These are phyloP conservation scores for Tolypocladium ophioglossoides DNA, from an alignment of 2,329 filamentous ascomycete species.

Conservation along the genomic window DNA sequence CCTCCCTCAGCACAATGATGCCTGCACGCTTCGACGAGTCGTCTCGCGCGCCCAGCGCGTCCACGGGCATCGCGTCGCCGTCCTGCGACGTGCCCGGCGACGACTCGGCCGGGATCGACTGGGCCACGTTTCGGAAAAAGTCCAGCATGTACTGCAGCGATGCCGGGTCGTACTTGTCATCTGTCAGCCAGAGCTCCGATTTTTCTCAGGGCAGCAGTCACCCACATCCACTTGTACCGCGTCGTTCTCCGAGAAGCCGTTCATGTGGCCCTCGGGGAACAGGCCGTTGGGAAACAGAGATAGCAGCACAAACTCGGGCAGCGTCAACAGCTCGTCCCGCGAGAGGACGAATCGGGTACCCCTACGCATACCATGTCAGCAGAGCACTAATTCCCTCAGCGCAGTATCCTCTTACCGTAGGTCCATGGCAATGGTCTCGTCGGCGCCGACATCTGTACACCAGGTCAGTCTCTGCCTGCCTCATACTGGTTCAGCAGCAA, in stretches of 20 bases:
- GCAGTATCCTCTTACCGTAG: conserved; percentile 56
- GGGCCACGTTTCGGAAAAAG: conserved; percentile 91
- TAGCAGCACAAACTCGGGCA: conserved; percentile 92
- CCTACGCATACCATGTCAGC: conserved; percentile 37
- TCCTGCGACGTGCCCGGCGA: conserved; percentile 58
- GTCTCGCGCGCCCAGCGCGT: conserved; percentile 57
- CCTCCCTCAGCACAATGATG: conserved; percentile 93
- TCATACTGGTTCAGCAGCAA: neutral
- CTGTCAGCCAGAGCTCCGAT: neutral
- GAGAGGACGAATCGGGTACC: conserved; percentile 91
- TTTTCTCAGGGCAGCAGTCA: conserved; percentile 12
- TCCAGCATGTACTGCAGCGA: conserved; percentile 99
- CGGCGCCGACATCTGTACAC: conserved; percentile 62
- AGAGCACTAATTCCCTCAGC: neutral
- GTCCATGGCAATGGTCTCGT: conserved; percentile 93
- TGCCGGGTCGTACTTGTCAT: conserved; percentile 76
- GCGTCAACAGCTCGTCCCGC: conserved; percentile 84
- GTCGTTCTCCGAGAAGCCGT: conserved; percentile 82
- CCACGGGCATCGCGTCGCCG: conserved; percentile 53
- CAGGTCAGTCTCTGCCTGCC: conserved; percentile 1
- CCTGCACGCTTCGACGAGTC: conserved; percentile 86
- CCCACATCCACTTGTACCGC: conserved; percentile 95
- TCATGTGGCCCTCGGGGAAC: conserved; percentile 93
- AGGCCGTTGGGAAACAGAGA: conserved; percentile 99
- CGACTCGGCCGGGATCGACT: conserved; percentile 76